These are phyloP conservation scores for Arctium minus DNA, from an alignment of 129 eudicot species.

Conservation along the genomic window DNA sequence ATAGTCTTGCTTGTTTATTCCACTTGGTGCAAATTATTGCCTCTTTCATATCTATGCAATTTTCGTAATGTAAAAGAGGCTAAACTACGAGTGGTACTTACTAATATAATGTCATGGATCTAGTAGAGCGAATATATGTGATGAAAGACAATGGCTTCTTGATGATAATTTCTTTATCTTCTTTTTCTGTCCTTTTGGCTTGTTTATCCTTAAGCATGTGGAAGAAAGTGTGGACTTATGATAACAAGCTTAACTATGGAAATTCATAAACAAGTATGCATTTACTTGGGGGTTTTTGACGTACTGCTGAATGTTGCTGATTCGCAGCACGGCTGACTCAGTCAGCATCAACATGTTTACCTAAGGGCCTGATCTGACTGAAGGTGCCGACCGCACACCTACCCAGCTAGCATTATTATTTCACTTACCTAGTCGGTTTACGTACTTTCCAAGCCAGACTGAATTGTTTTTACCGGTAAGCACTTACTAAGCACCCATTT, in stretches of 20 bases:
- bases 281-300: background rate
- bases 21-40: constrained; percentile 6
- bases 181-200: background rate
- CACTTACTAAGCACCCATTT: too few relatives aligned
- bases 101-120: background rate
- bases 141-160: constrained; percentile 7
- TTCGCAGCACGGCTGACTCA: too few relatives aligned
- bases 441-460: too few relatives aligned
- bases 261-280: background rate
- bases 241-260: background rate
- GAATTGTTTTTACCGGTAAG: too few relatives aligned
- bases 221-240: background rate
- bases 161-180: background rate
- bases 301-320: too few relatives aligned
- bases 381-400: too few relatives aligned
- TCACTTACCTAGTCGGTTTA: too few relatives aligned
- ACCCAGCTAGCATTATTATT: too few relatives aligned
- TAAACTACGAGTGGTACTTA: background rate
- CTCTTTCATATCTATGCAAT: constrained; percentile 6
- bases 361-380: too few relatives aligned
- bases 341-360: too few relatives aligned
- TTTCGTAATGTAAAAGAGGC: constrained; percentile 21
- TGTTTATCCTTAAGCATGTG: background rate
- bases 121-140: background rate
- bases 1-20: constrained; percentile 7